A percentile compares a stretch with the other conserved stretches of the same genome.
Evolutionary conservation across 305 asterid species (phyloP).

Genomic region (Caryopteris hybrid): DNA sequence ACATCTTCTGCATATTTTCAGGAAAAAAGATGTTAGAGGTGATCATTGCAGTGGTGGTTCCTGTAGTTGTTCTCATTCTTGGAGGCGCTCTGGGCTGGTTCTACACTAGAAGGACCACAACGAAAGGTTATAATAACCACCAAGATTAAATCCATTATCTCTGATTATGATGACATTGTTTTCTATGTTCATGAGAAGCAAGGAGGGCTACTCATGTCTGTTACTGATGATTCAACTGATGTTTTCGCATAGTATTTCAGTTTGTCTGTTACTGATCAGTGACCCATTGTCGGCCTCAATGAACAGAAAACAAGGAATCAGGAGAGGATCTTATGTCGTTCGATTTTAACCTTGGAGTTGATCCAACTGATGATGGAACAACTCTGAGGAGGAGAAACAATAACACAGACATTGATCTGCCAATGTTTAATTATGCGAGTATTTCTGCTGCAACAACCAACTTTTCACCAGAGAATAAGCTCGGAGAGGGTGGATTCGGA

Average conservation of each 20-base stretch:
- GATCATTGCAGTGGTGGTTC: conserved; percentile 29
- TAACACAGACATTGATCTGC: conserved; percentile 23
- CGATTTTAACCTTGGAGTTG: conserved; percentile 21
- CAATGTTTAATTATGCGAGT: conserved; percentile 37
- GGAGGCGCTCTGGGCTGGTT: conserved; percentile 31
- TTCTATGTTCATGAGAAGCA: too few species aligned
- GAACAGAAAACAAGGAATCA: conserved; percentile 23
- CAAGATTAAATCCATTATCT: too few species aligned
- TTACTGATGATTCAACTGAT: too few species aligned
- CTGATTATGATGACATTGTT: neutral
- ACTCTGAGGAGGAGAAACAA: conserved; percentile 2
- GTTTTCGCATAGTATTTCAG: too few species aligned
- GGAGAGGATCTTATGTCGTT: conserved; percentile 34
- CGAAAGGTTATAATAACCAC: conserved; percentile 32
- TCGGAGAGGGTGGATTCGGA: conserved; percentile 53
- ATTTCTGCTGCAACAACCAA: conserved; percentile 35
- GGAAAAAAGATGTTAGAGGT: conserved; percentile 24
- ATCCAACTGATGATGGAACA: conserved; percentile 1
- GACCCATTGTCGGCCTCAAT: neutral
- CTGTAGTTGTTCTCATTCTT: conserved; percentile 20
- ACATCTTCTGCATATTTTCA: neutral
- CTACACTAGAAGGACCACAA: conserved; percentile 24
- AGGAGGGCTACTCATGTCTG: too few species aligned
- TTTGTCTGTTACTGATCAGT: neutral
- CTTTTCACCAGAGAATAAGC: conserved; percentile 32